Base-by-base conservation (phyloP, 257 asterid genomes). In the Gentiana macrophylla region DNA sequence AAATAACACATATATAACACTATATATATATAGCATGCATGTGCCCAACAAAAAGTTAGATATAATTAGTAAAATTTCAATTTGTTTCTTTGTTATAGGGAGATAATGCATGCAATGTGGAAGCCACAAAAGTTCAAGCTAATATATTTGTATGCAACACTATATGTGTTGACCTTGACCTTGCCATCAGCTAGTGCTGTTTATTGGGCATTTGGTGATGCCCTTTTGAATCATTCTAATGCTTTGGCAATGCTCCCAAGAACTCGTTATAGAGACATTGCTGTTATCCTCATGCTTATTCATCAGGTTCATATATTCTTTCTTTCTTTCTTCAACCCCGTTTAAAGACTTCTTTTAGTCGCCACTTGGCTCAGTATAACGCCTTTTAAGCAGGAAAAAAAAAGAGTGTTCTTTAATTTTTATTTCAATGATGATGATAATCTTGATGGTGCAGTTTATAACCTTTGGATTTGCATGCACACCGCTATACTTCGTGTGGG, bases 91-190 rank as follows among this genome's bases (percentile, higher is more conserved):
- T 15, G 36, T 9, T 34, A 15, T 51, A 86, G 94, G 79, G 95
- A 86, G 59, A 83, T 86, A 69, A 86, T 86, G 95, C 95, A 83
- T 57, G 95, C 95, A 56, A 86, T 86, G 95, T 86, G 93, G 95
- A 86, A 86, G 73, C 95, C 95, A 52, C 94, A 86, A 60, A 86
- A 79, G 65, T 86, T 86, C 84, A 86, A 86, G 77, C 48, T 69
- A 12, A 77, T 86, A 70, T 86, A 86, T 66, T 72, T 86, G 81
- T 1, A 79, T 12, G 95, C 95, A 49, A 83, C 94, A 52, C 53
- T 83, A 3, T 86, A 86, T 68, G 95, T 86, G 60, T 58, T 86
- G 32, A 86, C 95, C 32, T 69, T 86, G 64, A 86, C 95, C 0
- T 71, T 86, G 12, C 95, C 95, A 49, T 86, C 95, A 50, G 94